Conservation (phyloP, 2,329 filamentous ascomycete species). For the Aulographum hederae region DNA sequence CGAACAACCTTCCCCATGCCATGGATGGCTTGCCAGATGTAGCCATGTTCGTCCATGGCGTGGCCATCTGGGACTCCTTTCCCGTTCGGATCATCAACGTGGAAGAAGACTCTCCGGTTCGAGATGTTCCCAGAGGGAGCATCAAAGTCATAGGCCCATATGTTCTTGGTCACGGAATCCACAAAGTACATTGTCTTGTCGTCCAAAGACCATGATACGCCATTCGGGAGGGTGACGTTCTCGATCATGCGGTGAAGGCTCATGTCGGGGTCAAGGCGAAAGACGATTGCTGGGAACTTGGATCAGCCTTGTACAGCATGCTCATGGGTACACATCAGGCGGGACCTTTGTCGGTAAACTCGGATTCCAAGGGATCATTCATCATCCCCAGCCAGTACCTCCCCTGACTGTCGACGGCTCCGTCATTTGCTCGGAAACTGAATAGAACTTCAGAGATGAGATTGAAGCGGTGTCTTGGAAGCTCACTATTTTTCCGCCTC, state of each 20-base stretch:
- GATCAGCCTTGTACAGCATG: too few species aligned
- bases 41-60: conserved; percentile 66
- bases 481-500: not conserved
- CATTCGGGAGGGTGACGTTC: conserved; percentile 64
- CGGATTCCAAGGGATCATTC: conserved; percentile 38
- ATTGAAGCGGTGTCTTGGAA: too few species aligned
- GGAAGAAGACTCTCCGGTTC: conserved; percentile 56
- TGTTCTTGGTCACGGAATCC: conserved; percentile 51
- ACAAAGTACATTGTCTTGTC: conserved; percentile 65
- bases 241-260: conserved; percentile 41
- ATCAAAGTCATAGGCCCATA: conserved; percentile 62
- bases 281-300: conserved; percentile 53
- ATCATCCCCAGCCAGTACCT: conserved; percentile 76
- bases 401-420: conserved; percentile 60
- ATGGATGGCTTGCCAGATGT: conserved; percentile 78
- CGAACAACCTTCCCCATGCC: conserved; percentile 59
- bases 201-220: conserved; percentile 61
- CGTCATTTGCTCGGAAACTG: conserved; percentile 61
- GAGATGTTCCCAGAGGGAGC: conserved; percentile 41
- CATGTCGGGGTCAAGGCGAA: conserved; percentile 48
- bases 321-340: too few species aligned
- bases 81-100: conserved; percentile 39
- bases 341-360: not conserved
- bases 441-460: too few species aligned
- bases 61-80: conserved; percentile 63